Evolutionary conservation across 495 filamentous ascomycete genomes (phyloP), one percentile per base, ranked within the genome.

Genomic region (Trichoderma asperelloides): DNA sequence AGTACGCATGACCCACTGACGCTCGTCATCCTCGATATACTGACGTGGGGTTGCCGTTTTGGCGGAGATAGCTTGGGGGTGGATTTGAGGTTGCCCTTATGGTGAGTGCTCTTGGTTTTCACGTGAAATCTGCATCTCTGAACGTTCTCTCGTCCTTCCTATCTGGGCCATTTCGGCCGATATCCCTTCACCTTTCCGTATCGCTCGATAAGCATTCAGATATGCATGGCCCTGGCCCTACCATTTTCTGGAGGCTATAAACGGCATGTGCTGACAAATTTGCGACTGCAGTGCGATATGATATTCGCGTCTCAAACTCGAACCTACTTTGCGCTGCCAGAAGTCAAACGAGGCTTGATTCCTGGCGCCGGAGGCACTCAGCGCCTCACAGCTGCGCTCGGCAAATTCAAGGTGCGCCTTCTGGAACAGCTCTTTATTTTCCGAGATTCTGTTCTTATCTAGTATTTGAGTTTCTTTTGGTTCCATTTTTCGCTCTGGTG

Each of bases 331-430:
- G 78, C 78, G 16, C 72, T 80, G 2, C 80, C 80, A 0, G 80
- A 82, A 67, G 71, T 82, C 64, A 78, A 73, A 39, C 76, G 80
- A 62, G 78, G 78, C 21, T 74, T 73, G 0, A 78, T 82, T 47
- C 80, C 80, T 0, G 79, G 79, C 5, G 76, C 75, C 1, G 80
- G 78, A 18, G 79, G 80, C 2, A 79, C 79, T 4, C 78, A 81
- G 67, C 71, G 80, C 45, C 66, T 81, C 13, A 73, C 76, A 8
- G 71, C 70, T 28, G 75, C 71, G 11, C 30, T 82, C 63, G 79
- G 79, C 5, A 80, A 80, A 70, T 69, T 76, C 57, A 78, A 73
- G 70, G 77, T 75, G 43, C 49, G 63, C 68, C 15, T 68, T 64
- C 12, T 27, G 23, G 2, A 23, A 51, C 47, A 51, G 8, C 18